Percentiles rank a stretch among this genome's conserved stretches.
These are phyloP conservation scores for Pythium periplocum DNA, from an alignment of 352 stramenopile species.

Conservation along the genomic window DNA sequence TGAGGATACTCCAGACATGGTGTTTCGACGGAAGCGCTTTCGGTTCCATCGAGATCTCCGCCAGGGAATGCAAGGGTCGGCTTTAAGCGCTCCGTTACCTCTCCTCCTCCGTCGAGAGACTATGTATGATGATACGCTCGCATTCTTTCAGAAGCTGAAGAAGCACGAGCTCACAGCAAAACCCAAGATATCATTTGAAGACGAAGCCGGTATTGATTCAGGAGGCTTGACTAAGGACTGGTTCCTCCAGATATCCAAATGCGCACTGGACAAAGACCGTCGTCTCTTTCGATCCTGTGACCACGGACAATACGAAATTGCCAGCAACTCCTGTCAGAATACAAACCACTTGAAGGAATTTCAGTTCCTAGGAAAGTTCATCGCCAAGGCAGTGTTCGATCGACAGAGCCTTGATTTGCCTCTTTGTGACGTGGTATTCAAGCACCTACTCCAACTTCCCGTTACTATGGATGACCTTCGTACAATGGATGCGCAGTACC, in stretches of 20 bases:
- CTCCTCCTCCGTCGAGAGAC: slow-evolving; percentile 46
- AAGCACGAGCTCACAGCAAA: slow-evolving; percentile 58
- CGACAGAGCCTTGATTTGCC: slow-evolving; percentile 77
- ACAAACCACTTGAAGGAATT: slow-evolving; percentile 37
- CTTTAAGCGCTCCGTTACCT: slow-evolving; percentile 28
- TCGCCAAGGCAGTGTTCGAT: slow-evolving; percentile 86
- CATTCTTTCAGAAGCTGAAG: slow-evolving; percentile 37
- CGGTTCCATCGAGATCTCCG: slow-evolving; percentile 77
- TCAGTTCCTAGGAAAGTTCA: slow-evolving; percentile 69
- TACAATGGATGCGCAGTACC: slow-evolving; percentile 72
- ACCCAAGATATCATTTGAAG: slow-evolving; percentile 73
- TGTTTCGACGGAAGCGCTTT: slow-evolving; percentile 84
- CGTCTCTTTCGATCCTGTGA: slow-evolving; percentile 56
- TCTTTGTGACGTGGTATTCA: slow-evolving; percentile 68
- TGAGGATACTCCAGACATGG: slow-evolving; percentile 70
- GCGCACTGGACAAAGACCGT: slow-evolving; percentile 25
- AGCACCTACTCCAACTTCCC: slow-evolving; percentile 48
- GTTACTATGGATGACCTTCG: slow-evolving; percentile 54
- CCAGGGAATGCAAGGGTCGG: slow-evolving; percentile 24
- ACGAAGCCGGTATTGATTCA: slow-evolving; percentile 84
- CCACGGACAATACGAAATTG: slow-evolving; percentile 41
- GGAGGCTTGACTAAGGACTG: slow-evolving; percentile 88
- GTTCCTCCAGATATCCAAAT: slow-evolving; percentile 75
- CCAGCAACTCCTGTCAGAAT: slow-evolving; percentile 26
- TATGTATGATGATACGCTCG: slow-evolving; percentile 69